A percentile compares a stretch with the other conserved stretches of the same genome.
These are phyloP conservation scores for Ramularia endophylla DNA, from an alignment of 2,329 filamentous ascomycete genomes.

Conservation along the genomic window DNA sequence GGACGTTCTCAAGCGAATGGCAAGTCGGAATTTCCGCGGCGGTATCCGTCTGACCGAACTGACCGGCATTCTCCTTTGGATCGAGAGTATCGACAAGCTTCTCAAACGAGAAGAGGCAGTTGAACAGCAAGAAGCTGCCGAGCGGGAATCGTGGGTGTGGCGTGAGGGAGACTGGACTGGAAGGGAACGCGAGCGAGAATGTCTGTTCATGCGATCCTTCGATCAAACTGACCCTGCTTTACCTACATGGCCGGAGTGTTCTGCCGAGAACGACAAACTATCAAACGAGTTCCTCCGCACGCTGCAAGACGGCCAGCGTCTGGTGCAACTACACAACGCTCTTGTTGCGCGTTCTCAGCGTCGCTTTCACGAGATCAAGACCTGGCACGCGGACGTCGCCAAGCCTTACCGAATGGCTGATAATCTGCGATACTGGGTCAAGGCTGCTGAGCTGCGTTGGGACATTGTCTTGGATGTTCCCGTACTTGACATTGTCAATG, in stretches of 20 bases:
- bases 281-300: conserved; percentile 63
- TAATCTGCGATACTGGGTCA: conserved; percentile 92
- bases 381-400: conserved; percentile 83
- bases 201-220: conserved; percentile 75
- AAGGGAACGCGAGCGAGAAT: conserved; percentile 70
- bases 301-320: conserved; percentile 70
- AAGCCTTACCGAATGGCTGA: conserved; percentile 94
- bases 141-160: conserved; percentile 73
- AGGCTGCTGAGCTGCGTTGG: conserved; percentile 91
- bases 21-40: conserved; percentile 75
- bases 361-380: conserved; percentile 82
- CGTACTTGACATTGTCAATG: conserved; percentile 79
- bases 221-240: conserved; percentile 55
- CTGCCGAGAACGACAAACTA: not conserved
- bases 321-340: conserved; percentile 85
- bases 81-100: conserved; percentile 69
- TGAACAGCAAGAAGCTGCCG: conserved; percentile 65
- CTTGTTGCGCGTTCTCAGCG: conserved; percentile 77
- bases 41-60: conserved; percentile 76
- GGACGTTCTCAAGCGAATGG: conserved; percentile 88
- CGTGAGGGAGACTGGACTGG: conserved; percentile 67
- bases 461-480: conserved; percentile 79
- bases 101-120: conserved; percentile 70
- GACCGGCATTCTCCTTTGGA: conserved; percentile 70
- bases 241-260: conserved; percentile 58